A percentile compares a stretch with the other conserved stretches of the same genome.
These are phyloP conservation scores for Sarocladium oryzae DNA, from an alignment of 2,329 filamentous ascomycete species.

Conservation along the genomic window DNA sequence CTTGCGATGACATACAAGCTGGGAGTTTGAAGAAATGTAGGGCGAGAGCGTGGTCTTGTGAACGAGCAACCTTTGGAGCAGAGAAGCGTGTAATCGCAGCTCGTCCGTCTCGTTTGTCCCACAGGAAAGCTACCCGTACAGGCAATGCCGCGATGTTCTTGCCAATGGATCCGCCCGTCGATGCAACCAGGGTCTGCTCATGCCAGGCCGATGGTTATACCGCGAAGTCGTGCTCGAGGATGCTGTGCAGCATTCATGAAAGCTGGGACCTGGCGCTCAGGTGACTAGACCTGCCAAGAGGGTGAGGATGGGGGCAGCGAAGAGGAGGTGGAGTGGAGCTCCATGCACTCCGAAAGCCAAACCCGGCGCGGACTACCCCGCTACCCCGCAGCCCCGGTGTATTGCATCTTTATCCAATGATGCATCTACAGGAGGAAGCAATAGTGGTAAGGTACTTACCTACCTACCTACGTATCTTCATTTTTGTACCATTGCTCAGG, in stretches of 20 bases:
- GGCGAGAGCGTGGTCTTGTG: neutral
- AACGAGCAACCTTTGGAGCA: neutral
- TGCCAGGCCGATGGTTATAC: neutral
- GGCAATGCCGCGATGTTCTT: neutral
- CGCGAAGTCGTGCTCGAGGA: neutral
- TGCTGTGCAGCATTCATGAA: neutral
- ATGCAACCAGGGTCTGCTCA: neutral
- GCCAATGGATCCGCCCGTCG: neutral
- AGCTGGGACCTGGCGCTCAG: constrained; percentile 1
- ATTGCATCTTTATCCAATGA: neutral
- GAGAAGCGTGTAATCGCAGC: neutral
- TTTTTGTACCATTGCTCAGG: no score
- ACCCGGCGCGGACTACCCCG: neutral
- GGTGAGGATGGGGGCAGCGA: neutral
- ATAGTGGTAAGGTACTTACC: no score
- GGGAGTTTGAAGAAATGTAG: neutral
- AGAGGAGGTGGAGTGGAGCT: neutral
- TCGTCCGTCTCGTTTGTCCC: neutral
- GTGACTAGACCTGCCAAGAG: constrained; percentile 3
- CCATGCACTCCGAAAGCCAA: neutral
- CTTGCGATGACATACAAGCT: constrained; percentile 10
- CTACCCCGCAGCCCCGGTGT: constrained; percentile 1
- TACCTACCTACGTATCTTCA: no score
- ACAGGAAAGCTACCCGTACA: neutral
- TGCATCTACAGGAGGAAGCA: neutral